Base-by-base conservation (phyloP, 306 rosid genomes). In the Benincasa hispida region DNA sequence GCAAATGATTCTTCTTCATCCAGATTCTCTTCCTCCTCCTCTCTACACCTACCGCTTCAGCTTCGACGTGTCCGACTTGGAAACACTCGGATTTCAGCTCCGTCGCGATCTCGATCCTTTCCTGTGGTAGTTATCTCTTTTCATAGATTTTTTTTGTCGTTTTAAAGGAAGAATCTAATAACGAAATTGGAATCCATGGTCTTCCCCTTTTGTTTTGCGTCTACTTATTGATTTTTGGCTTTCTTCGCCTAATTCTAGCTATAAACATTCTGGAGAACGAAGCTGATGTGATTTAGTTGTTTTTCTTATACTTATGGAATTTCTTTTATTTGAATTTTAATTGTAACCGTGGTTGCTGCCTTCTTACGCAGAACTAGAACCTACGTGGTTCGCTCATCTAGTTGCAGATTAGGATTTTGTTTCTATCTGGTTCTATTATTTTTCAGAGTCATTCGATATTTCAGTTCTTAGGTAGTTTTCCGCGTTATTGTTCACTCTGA, bases 21-120 rank as follows among this genome's bases (percentile, higher is more conserved):
- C 1, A 84, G 60, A 0, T 83, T 78, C 13, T 80, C 84, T 28
- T 82, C 81, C 13, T 78, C 82, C 3, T 77, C 88, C 8, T 79
- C 82, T 57, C 83, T 88, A 21, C 93, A 76, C 37, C 87, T 93
- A 62, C 89, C 96, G 5, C 19, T 27, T 3, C 90, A 77, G 72
- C 77, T 88, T 76, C 85, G 74, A 35, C 39, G 80, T 45, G n/a
- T 83, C 80, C 87, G 78, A 35, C 75, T 84, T 39, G 82, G 77
- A 35, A 88, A 53, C 21, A 12, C 35, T 1, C 80, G 84, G 69
- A 54, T 83, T 72, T 80, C 83, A 35, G 35, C 83, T 66, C 82
- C 87, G 27, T 80, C 84, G 6, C 80, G 82, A 6, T 76, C 76
- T 79, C 88, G 87, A 59, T 69, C 78, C 77, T 91, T 88, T 35